phyloP scores from a whole-genome alignment of 805 yeast genomes.

The Barnettozyma sucrosica region DNA sequence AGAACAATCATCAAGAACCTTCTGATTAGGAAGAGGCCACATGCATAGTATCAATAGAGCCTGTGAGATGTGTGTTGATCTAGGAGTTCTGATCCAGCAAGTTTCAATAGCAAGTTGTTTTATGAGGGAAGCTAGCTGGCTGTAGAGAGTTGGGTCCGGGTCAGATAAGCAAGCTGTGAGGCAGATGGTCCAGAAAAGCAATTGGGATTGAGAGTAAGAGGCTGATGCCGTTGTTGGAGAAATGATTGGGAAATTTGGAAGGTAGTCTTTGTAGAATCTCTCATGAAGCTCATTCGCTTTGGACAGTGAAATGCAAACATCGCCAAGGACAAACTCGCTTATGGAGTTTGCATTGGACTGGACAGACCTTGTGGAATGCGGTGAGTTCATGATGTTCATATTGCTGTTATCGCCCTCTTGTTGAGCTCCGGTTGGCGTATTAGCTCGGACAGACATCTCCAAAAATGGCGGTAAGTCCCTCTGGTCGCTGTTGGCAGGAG shows the following conservation, averaged over 20 bases:
- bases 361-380: constrained; percentile 21
- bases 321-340: constrained; percentile 70
- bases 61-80: constrained; percentile 91
- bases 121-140: constrained; percentile 67
- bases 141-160: constrained; percentile 79
- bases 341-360: constrained; percentile 28
- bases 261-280: constrained; percentile 56
- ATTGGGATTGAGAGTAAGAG: constrained; percentile 74
- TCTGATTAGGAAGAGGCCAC: constrained; percentile 93
- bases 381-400: constrained; percentile 12
- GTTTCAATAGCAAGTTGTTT: constrained; percentile 86
- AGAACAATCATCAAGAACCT: constrained; percentile 86
- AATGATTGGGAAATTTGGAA: constrained; percentile 78
- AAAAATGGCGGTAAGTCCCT: constrained; percentile 37
- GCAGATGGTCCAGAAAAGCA: constrained; percentile 87
- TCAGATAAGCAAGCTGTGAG: constrained; percentile 81
- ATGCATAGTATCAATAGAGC: constrained; percentile 77
- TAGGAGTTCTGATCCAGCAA: constrained; percentile 88
- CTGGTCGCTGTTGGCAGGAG: constrained; percentile 32
- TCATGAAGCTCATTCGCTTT: constrained; percentile 72
- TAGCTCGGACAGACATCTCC: constrained; percentile 37
- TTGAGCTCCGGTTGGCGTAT: constrained; percentile 15
- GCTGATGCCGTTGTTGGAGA: constrained; percentile 66
- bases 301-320: constrained; percentile 56
- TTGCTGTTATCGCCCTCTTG: constrained; percentile 3